A percentile compares a stretch with the other conserved stretches of the same genome.
Conservation (phyloP, 2,329 filamentous ascomycete genomes). For the Venturia carpophila region DNA sequence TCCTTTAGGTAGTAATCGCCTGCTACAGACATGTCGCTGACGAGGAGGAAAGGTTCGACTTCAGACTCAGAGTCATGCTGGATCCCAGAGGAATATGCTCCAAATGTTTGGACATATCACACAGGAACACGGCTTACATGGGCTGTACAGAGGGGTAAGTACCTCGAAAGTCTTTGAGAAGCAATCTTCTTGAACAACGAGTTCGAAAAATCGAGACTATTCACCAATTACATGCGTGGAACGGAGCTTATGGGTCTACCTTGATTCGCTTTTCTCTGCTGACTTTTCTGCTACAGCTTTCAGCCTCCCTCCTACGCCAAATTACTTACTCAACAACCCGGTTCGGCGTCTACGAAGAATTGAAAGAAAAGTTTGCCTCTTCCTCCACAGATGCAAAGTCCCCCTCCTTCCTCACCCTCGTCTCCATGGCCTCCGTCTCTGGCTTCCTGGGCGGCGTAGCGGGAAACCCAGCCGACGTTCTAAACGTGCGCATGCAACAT, state of each 20-base stretch:
- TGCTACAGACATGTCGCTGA: constrained; percentile 20
- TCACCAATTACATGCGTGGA: too few species aligned
- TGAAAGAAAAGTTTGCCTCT: constrained; percentile 63
- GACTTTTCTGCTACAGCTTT: constrained; percentile 46
- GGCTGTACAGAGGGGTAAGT: constrained; percentile 74
- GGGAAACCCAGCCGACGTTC: constrained; percentile 89
- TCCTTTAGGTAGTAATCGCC: constrained; percentile 4
- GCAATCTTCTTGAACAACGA: too few species aligned
- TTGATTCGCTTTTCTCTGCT: neutral
- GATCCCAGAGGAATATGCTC: constrained; percentile 66
- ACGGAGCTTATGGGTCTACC: neutral
- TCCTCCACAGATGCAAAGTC: constrained; percentile 25
- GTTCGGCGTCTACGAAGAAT: constrained; percentile 91
- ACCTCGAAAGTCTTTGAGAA: neutral
- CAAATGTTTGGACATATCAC: constrained; percentile 79
- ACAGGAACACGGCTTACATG: constrained; percentile 64
- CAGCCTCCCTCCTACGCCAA: constrained; percentile 86
- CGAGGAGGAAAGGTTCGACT: constrained; percentile 60
- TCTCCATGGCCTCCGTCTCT: constrained; percentile 73
- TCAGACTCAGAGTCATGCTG: constrained; percentile 71
- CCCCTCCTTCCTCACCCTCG: constrained; percentile 66
- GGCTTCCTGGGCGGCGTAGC: constrained; percentile 83
- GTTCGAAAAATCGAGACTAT: too few species aligned
- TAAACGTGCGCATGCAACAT: constrained; percentile 98
- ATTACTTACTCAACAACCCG: constrained; percentile 90